phyloP scores from a whole-genome alignment of 192 early-diverging fungal species.

The Physocladia obscura region DNA sequence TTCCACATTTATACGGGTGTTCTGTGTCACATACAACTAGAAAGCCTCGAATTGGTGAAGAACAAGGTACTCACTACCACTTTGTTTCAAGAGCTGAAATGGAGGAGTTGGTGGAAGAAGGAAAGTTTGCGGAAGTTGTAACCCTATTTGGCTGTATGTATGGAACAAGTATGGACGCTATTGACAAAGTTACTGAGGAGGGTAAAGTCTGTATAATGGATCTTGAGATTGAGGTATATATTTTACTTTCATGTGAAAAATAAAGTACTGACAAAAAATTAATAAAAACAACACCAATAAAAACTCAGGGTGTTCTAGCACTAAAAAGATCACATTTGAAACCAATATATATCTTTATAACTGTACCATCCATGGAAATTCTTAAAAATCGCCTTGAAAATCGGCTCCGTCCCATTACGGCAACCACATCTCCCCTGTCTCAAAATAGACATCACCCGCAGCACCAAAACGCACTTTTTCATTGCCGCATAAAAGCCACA shows the following conservation, averaged over 20 bases:
- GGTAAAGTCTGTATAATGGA: conserved; percentile 60
- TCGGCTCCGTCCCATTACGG: conserved; percentile 17
- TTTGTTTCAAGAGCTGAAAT: conserved; percentile 49
- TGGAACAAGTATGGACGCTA: conserved; percentile 46
- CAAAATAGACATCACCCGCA: no score
- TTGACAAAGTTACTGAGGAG: conserved; percentile 50
- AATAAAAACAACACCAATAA: neutral
- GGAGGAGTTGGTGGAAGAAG: conserved; percentile 41
- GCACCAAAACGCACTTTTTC: no score
- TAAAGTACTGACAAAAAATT: neutral
- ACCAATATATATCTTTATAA: conserved; percentile 45
- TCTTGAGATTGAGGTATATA: conserved; percentile 51
- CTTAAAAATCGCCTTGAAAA: conserved; percentile 46
- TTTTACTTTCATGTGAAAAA: neutral
- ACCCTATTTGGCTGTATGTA: conserved; percentile 59
- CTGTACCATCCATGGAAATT: conserved; percentile 44
- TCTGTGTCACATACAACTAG: conserved; percentile 59
- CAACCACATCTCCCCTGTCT: no score
- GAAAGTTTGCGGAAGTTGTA: conserved; percentile 53
- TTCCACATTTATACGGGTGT: conserved; percentile 49
- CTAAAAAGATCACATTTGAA: conserved; percentile 49
- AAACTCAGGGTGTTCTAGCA: conserved; percentile 49
- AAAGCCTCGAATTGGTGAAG: conserved; percentile 53
- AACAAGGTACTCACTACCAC: conserved; percentile 54
- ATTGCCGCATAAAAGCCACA: neutral